A percentile compares a stretch with the other conserved stretches of the same genome.
Conservation (phyloP, 768 basidiomycete genomes). For the Leccinellum rugosiceps region DNA sequence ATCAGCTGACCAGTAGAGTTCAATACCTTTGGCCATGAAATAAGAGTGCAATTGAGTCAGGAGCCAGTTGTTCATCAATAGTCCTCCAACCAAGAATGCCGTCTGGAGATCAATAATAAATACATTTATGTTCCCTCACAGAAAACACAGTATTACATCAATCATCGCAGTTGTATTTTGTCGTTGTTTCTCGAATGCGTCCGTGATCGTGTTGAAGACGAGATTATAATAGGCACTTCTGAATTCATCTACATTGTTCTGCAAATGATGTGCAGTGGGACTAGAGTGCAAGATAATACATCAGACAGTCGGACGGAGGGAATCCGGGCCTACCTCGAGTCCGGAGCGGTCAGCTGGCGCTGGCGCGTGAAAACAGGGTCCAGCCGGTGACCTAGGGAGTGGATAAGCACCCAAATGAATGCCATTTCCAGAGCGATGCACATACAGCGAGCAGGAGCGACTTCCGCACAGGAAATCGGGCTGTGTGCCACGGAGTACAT, state of each 20-base stretch:
- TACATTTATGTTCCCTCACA: not conserved
- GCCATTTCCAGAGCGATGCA: not conserved
- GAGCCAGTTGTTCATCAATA: slow-evolving; percentile 5
- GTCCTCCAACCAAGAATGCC: slow-evolving; percentile 14
- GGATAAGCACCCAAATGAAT: not conserved
- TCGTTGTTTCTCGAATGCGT: not conserved
- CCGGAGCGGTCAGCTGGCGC: no score
- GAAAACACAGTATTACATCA: not conserved
- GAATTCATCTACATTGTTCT: no score
- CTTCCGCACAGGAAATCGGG: not conserved
- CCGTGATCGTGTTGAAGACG: not conserved
- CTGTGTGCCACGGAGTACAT: not conserved
- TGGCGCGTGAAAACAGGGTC: not conserved
- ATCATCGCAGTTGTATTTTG: not conserved
- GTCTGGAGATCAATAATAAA: not conserved
- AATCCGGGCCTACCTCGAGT: not conserved
- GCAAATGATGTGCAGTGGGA: no score
- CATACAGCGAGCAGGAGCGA: not conserved
- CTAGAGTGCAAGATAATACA: not conserved
- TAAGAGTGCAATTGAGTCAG: slow-evolving; percentile 10
- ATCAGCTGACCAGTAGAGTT: slow-evolving; percentile 5
- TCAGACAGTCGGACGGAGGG: not conserved
- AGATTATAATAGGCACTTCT: no score
- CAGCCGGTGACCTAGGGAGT: not conserved
- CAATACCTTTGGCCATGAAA: not conserved